A percentile compares a stretch with the other conserved stretches of the same genome.
Evolutionary conservation across 2,329 filamentous ascomycete species (phyloP).

Genomic region (Chaetomiaceae sp.): DNA sequence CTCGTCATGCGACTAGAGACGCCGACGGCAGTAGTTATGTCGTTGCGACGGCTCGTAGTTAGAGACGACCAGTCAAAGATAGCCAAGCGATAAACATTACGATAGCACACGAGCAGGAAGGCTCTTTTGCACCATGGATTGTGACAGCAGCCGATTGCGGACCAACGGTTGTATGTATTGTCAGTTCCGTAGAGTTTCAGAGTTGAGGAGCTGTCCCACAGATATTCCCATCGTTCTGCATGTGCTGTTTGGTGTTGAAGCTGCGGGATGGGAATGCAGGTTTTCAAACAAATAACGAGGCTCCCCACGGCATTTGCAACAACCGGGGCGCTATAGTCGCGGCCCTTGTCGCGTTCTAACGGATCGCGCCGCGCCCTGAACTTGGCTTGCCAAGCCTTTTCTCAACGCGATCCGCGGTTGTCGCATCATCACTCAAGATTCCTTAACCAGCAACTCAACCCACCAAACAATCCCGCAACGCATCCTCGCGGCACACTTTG

Average conservation of each 20-base stretch:
- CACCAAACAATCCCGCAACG: not conserved
- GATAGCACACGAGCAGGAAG: no score
- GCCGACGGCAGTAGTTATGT: not conserved
- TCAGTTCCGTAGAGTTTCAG: no score
- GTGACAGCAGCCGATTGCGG: no score
- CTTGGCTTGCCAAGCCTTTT: constrained; percentile 5
- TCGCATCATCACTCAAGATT: constrained; percentile 2
- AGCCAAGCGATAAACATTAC: no score
- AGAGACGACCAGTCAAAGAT: no score
- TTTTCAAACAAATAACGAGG: no score
- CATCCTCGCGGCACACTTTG: not conserved
- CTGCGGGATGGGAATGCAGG: no score
- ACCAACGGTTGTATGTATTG: no score
- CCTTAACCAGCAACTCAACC: not conserved
- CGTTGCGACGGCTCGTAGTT: not conserved
- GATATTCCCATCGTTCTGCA: no score
- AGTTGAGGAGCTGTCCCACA: no score
- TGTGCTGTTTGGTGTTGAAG: no score
- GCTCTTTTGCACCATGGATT: no score
- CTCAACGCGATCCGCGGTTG: constrained; percentile 6
- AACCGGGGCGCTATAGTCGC: not conserved
- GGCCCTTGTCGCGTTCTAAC: constrained; percentile 7
- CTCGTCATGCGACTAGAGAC: not conserved
- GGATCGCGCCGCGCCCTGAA: not conserved
- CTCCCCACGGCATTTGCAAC: not conserved